Conservation (phyloP, 1,139 yeast species). For the Candida sanyaensis region DNA sequence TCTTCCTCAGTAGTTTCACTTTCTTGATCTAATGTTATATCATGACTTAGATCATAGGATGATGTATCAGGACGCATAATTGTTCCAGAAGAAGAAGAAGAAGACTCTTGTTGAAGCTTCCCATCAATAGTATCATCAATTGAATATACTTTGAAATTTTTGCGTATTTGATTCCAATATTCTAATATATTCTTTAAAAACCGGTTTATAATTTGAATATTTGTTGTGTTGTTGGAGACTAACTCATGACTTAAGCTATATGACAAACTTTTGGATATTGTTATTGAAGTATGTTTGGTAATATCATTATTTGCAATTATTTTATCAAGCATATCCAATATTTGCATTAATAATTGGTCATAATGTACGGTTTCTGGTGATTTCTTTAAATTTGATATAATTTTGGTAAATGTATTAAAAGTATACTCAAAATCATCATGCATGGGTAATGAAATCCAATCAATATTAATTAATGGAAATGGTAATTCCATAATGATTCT, state of each 20-base stretch:
- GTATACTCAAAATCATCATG: constrained; percentile 47
- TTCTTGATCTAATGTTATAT: constrained; percentile 29
- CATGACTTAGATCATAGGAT: constrained; percentile 33
- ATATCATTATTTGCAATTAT: constrained; percentile 28
- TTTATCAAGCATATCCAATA: constrained; percentile 41
- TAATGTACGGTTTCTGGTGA: constrained; percentile 15
- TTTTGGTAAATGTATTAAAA: constrained; percentile 25
- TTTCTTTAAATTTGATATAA: constrained; percentile 7
- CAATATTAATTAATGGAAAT: constrained; percentile 45
- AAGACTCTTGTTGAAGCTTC: constrained; percentile 12
- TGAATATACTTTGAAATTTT: constrained; percentile 14
- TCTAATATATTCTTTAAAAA: constrained; percentile 51
- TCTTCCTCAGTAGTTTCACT: constrained; percentile 8
- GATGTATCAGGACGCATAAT: constrained; percentile 22
- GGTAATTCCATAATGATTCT: constrained; percentile 48
- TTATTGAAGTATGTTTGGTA: constrained; percentile 48
- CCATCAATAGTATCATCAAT: constrained; percentile 27
- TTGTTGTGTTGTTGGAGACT: constrained; percentile 44
- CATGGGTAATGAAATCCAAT: constrained; percentile 47
- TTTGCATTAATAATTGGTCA: constrained; percentile 35
- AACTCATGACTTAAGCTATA: constrained; percentile 56
- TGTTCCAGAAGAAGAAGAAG: neutral
- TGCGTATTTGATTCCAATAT: constrained; percentile 36
- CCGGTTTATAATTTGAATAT: constrained; percentile 50
- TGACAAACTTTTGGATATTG: constrained; percentile 50